phyloP scores from a whole-genome alignment of 495 filamentous ascomycete genomes.

The Xylaria venustula region DNA sequence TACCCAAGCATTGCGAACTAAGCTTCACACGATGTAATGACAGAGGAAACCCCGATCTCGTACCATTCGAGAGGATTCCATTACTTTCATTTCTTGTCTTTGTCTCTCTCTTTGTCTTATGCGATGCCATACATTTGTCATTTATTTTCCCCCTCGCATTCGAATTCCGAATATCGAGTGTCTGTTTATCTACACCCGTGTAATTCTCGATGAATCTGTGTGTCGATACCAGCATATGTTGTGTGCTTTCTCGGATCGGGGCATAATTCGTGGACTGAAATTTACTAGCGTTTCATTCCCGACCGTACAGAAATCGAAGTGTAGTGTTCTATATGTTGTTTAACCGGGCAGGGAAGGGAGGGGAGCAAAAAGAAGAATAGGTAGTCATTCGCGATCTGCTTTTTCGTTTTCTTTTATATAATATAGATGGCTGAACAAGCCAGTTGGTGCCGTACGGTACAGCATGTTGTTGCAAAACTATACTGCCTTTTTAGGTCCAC shows the following conservation, averaged over 20 bases:
- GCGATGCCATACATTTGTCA: not conserved
- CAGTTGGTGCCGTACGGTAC: too few species aligned
- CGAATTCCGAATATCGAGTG: too few species aligned
- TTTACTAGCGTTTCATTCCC: too few species aligned
- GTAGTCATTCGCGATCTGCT: not conserved
- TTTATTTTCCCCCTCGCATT: not conserved
- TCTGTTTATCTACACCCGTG: too few species aligned
- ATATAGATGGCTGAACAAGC: not conserved
- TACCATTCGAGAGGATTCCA: constrained; percentile 2
- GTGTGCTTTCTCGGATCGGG: too few species aligned
- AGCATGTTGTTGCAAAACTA: not conserved
- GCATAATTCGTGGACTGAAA: too few species aligned
- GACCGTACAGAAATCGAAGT: not conserved
- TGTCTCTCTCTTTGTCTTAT: not conserved
- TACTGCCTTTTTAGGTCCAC: not conserved
- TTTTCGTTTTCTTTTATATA: not conserved
- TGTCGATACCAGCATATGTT: too few species aligned
- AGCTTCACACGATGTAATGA: constrained; percentile 33
- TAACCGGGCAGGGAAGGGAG: not conserved
- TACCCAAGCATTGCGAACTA: constrained; percentile 35
- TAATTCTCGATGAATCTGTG: too few species aligned
- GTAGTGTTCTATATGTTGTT: too few species aligned
- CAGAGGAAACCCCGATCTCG: constrained; percentile 13
- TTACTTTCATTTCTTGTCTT: not conserved
- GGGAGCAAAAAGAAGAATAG: not conserved